Percentiles rank a stretch among this genome's conserved stretches.
These are phyloP conservation scores for Gyromitra esculenta DNA, from an alignment of 2,329 filamentous ascomycete species.

Conservation along the genomic window DNA sequence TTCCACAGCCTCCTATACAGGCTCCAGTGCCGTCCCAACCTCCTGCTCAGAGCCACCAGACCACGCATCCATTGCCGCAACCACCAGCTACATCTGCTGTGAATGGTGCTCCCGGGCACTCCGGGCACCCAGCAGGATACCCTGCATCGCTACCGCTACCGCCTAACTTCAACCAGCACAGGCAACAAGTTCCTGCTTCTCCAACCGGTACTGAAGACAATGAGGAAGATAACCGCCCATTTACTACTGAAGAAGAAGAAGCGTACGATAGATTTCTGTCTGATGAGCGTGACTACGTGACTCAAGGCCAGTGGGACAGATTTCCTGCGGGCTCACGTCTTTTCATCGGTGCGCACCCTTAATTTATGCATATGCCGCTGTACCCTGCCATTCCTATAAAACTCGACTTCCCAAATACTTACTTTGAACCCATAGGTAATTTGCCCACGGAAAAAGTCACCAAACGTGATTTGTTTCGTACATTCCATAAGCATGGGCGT, in stretches of 20 bases:
- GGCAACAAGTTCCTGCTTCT: slow-evolving; percentile 50
- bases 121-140: slow-evolving; percentile 55
- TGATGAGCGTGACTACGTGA: slow-evolving; percentile 78
- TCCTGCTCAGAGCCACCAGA: slow-evolving; percentile 45
- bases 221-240: slow-evolving; percentile 65
- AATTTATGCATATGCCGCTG: slow-evolving; percentile 49
- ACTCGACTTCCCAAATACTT: slow-evolving; percentile 55
- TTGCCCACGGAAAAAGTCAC: slow-evolving; percentile 91
- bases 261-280: slow-evolving; percentile 77
- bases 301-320: slow-evolving; percentile 81
- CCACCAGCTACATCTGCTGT: slow-evolving; percentile 59
- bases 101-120: slow-evolving; percentile 54
- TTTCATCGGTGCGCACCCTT: slow-evolving; percentile 73
- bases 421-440: slow-evolving; percentile 71
- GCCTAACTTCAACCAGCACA: slow-evolving; percentile 55
- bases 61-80: slow-evolving; percentile 57
- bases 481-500: slow-evolving; percentile 85
- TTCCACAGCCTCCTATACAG: slow-evolving; percentile 52
- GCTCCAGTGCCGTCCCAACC: slow-evolving; percentile 50
- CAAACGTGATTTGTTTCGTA: slow-evolving; percentile 90
- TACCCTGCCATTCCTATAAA: slow-evolving; percentile 41
- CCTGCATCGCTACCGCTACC: slow-evolving; percentile 55
- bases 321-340: slow-evolving; percentile 80
- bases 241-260: slow-evolving; percentile 70
- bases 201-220: slow-evolving; percentile 55